phyloP scores from a whole-genome alignment of 1,284 basidiomycete species.

The Ceratobasidium theobromae region DNA sequence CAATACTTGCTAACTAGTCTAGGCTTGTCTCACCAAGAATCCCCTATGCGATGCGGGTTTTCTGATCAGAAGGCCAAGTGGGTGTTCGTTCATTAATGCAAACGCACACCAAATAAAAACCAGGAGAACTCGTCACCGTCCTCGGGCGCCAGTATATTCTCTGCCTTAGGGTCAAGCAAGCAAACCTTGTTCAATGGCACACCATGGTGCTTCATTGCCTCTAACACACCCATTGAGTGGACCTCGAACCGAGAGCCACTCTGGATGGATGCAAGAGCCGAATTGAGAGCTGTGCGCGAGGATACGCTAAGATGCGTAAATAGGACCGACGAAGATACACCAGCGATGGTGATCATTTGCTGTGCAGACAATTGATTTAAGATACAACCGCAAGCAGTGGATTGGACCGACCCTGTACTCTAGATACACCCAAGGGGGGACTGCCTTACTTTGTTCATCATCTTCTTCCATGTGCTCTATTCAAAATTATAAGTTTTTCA shows the following conservation, averaged over 20 bases:
- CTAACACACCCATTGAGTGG: constrained; percentile 64
- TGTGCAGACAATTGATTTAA: constrained; percentile 41
- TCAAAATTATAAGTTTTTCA: background rate
- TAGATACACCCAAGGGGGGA: constrained; percentile 86
- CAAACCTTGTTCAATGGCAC: constrained; percentile 69
- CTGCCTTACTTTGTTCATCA: constrained; percentile 62
- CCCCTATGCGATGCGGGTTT: too few species aligned
- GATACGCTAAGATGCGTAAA: constrained; percentile 82
- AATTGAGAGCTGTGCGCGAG: constrained; percentile 62
- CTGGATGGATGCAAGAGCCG: constrained; percentile 43
- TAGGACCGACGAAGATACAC: constrained; percentile 62
- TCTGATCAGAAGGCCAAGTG: background rate
- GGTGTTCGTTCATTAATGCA: background rate
- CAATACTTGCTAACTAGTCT: constrained; percentile 34
- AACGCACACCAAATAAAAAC: constrained; percentile 81
- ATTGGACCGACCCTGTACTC: constrained; percentile 62
- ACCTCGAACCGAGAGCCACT: constrained; percentile 46
- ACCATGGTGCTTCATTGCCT: constrained; percentile 57
- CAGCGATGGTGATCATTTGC: constrained; percentile 85
- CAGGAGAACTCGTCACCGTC: constrained; percentile 77
- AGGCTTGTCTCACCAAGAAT: constrained; percentile 43
- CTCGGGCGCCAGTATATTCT: constrained; percentile 63
- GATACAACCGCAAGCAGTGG: constrained; percentile 37
- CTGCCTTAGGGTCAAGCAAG: constrained; percentile 84
- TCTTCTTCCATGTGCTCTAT: constrained; percentile 97